Percentiles rank a stretch among this genome's conserved stretches.
Conservation (phyloP, 768 basidiomycete species). For the Suillus cothurnatus region DNA sequence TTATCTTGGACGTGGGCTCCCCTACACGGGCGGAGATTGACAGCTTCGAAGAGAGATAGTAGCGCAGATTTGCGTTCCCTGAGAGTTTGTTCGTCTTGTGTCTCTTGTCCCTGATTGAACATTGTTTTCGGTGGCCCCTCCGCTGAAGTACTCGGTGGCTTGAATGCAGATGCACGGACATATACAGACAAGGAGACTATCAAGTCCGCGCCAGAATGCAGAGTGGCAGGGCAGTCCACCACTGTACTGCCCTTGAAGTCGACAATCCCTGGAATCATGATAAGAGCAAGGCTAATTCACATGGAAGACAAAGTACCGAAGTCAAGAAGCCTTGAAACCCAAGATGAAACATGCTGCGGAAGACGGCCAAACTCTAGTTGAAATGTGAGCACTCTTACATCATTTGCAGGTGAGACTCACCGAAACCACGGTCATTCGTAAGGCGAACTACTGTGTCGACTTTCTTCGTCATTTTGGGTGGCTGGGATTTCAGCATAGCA, state of each 20-base stretch:
- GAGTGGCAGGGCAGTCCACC: constrained; percentile 72
- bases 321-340: constrained; percentile 77
- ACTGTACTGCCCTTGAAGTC: constrained; percentile 70
- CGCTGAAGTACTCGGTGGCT: constrained; percentile 38
- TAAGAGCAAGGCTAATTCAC: neutral
- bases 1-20: constrained; percentile 38
- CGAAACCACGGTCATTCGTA: constrained; percentile 64
- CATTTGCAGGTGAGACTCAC: constrained; percentile 38
- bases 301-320: constrained; percentile 44
- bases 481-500: constrained; percentile 64
- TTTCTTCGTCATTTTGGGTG: constrained; percentile 49
- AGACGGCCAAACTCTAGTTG: constrained; percentile 76
- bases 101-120: constrained; percentile 82
- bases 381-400: neutral
- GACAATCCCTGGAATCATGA: constrained; percentile 50
- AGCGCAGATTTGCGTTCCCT: constrained; percentile 80
- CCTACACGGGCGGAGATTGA: constrained; percentile 68
- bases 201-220: constrained; percentile 76
- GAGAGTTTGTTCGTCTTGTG: constrained; percentile 73
- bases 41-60: constrained; percentile 67
- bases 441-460: constrained; percentile 67
- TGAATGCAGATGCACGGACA: constrained; percentile 71
- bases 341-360: constrained; percentile 66
- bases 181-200: constrained; percentile 77
- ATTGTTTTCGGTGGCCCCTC: constrained; percentile 35